Base-by-base conservation (phyloP, 139 green algal species). In the Chlamydomonas asymmetrica region DNA sequence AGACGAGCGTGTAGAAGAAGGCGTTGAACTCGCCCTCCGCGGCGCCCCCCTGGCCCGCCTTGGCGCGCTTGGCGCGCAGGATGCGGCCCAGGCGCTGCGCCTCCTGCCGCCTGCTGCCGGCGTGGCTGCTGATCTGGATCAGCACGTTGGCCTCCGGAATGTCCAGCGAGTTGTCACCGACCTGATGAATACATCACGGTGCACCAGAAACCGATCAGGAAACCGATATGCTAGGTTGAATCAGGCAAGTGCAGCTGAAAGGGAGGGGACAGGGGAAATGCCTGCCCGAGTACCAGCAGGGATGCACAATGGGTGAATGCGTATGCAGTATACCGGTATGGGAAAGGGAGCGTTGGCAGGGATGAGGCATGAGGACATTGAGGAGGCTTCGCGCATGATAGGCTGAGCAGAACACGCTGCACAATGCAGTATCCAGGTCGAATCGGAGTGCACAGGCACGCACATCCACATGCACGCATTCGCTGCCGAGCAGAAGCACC, bases 1-100 rank as follows among this genome's bases (percentile, higher is more conserved):
- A 94, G 0, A 99, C 96, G n/a, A 99, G 90, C n/a, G 95, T 97
- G 91, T 99, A 99, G 87, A 99, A 99, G 84, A 98, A 99, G 16
- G 96, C 96, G 80, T 98, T 97, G 80, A 91, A 98, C 80, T 98
- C 89, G 56, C 67, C 70, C 70, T 76, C 70, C 4, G 25, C 56
- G 39, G 67, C 70, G 39, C 67, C 56, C 37, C 70, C 70, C 40
- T 57, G 67, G 70, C 81, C 85, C 64, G 82, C 67, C 74, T 85
- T 82, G 34, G 72, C 81, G 65, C 92, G 90, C 83, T 99, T 99
- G 59, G 96, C 90, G 1, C 96, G 76, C 48, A 99, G 86, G 85
- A 99, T 99, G 65, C 96, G 89, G 35, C 96, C 96, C 66, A 99
- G 87, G 31, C 96, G 89, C 88, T 99, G 96, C 37, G 93, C 94